These are phyloP conservation scores for Sporopachydermia quercuum DNA, from an alignment of 805 yeast genomes.

Conservation along the genomic window DNA sequence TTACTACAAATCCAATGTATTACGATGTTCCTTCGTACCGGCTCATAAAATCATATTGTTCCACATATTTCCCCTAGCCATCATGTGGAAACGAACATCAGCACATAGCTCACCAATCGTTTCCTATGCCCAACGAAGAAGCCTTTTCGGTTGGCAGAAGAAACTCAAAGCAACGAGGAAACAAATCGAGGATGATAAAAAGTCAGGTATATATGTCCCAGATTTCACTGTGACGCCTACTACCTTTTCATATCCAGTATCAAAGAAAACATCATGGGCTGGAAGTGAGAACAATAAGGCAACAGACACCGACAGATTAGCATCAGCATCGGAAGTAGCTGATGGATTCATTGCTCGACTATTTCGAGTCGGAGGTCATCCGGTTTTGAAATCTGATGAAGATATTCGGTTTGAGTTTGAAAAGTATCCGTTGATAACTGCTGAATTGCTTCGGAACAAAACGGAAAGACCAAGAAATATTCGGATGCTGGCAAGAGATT, in stretches of 20 bases:
- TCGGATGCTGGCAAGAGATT: constrained; percentile 65
- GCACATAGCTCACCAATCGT: too few relatives aligned
- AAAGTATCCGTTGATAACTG: constrained; percentile 27
- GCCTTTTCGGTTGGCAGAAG: neutral
- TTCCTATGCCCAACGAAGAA: too few relatives aligned
- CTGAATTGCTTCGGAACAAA: constrained; percentile 20
- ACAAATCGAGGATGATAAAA: neutral
- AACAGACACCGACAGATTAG: constrained; percentile 6
- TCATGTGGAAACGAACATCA: too few relatives aligned
- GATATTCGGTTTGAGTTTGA: constrained; percentile 24
- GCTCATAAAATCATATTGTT: too few relatives aligned
- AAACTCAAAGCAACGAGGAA: neutral
- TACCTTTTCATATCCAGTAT: constrained; percentile 10
- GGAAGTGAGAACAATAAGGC: constrained; percentile 9
- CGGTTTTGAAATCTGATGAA: constrained; percentile 17
- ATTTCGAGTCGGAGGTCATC: constrained; percentile 18
- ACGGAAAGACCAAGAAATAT: constrained; percentile 39
- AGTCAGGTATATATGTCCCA: constrained; percentile 1
- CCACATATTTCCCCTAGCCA: too few relatives aligned
- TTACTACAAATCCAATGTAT: too few relatives aligned
- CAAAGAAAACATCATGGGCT: constrained; percentile 2
- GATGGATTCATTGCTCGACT: neutral
- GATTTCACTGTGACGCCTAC: constrained; percentile 13
- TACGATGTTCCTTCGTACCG: too few relatives aligned
- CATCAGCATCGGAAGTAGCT: constrained; percentile 16